Conservation (phyloP, 2,329 filamentous ascomycete genomes). For the Colletotrichum orbiculare region DNA sequence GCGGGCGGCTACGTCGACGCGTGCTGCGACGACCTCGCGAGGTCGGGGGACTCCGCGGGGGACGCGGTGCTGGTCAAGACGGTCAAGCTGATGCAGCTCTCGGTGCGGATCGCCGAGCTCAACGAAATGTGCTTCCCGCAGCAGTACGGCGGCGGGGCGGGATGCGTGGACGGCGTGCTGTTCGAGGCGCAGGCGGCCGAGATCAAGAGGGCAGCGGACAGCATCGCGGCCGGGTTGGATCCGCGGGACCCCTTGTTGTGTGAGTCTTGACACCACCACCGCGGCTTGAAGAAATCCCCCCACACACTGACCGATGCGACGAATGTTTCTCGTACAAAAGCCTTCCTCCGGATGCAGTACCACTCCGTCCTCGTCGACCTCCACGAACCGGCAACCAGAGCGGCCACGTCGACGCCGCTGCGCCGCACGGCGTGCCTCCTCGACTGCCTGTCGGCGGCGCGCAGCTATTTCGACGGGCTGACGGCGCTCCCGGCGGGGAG, state of each 20-base stretch:
- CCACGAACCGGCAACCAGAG: conserved; percentile 52
- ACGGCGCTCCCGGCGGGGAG: conserved; percentile 42
- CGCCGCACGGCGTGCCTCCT: conserved; percentile 48
- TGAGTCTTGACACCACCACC: neutral
- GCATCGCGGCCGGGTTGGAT: conserved; percentile 45
- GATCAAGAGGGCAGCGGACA: conserved; percentile 47
- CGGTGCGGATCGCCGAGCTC: conserved; percentile 47
- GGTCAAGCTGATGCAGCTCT: conserved; percentile 49
- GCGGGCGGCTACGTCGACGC: conserved; percentile 43
- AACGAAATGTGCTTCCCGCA: conserved; percentile 45
- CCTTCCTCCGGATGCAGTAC: conserved; percentile 42
- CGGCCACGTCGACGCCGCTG: conserved; percentile 39
- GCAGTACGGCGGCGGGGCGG: conserved; percentile 42
- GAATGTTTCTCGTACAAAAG: neutral
- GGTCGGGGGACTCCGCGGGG: conserved; percentile 28
- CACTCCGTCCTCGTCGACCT: conserved; percentile 51
- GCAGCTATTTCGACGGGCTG: conserved; percentile 47
- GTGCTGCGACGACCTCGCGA: conserved; percentile 46
- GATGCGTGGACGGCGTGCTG: conserved; percentile 42
- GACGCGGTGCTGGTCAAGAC: conserved; percentile 49
- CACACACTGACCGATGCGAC: no score
- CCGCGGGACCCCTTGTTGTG: conserved; percentile 38
- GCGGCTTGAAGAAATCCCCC: no score
- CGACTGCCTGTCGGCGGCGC: conserved; percentile 49
- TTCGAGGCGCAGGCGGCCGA: conserved; percentile 47